Base-by-base conservation (phyloP, 2,329 filamentous ascomycete genomes). In the Decorospora gaudefroyi region DNA sequence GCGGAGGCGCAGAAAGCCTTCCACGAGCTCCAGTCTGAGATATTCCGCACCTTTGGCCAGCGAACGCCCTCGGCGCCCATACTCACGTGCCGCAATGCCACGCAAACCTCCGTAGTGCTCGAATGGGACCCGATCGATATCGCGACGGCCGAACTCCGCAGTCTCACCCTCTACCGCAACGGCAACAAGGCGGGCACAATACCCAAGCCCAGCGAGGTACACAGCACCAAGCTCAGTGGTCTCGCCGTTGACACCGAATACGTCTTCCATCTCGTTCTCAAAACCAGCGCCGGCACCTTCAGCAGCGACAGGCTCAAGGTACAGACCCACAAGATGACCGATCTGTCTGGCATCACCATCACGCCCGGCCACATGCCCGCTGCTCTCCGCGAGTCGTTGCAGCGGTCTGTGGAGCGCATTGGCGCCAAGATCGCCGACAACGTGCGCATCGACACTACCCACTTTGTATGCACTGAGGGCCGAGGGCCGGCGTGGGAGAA, bases 251-350 rank as follows among this genome's bases (percentile, higher is more conserved):
- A 97, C 71, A 95, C 89, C 27, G 91, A 95, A 74, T 99, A 97
- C 74, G 86, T 83, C 1, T 99, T 99, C 76, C 90, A 97, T 68
- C 79, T 97, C 36, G 87, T 97, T 7, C 77, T 99, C 66, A 83
- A 89, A 63, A 99, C 93, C 5, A 91, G 84, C 42, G 93, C 93
- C 4, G 93, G 93, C 46, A 95, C 88, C 26, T 91, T 85, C 64
- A 81, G 81, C 49, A 93, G 87, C 68, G 88, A 96, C 55, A 89
- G 87, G 69, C 78, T 99, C 38, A 81, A 81, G 3, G 90, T 96
- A 46, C 84, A 87, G 64, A 99, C 93, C 31, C 93, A 99, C 76
- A 96, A 96, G 77, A 96, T 99, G 91, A 97, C 92, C 26, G 91
- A 99, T 70, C 78, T 99, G 37, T 91, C 87, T 56, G 93, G 93